phyloP scores from a whole-genome alignment of 169 alveolate species.

The Cyclospora cayetanensis region DNA sequence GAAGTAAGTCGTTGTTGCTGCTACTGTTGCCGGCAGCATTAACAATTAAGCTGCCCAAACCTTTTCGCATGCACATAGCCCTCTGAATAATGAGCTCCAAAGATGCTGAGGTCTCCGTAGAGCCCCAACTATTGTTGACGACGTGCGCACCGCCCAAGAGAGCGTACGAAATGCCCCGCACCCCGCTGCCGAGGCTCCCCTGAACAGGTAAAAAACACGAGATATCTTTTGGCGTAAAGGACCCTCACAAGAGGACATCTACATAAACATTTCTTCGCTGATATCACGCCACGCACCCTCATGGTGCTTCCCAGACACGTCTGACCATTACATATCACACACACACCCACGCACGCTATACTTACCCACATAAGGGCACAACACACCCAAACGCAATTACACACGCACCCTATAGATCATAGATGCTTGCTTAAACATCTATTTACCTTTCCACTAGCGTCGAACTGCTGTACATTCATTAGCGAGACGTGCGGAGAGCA shows the following conservation, averaged over 20 bases:
- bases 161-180: slow-evolving; percentile 76
- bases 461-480: slow-evolving; percentile 4
- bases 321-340: background rate
- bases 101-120: slow-evolving; percentile 57
- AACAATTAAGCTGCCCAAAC: slow-evolving; percentile 75
- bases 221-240: background rate
- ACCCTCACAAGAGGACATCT: background rate
- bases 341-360: too few relatives aligned
- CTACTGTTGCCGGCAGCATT: slow-evolving; percentile 81
- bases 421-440: background rate
- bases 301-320: background rate
- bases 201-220: background rate
- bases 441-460: slow-evolving; percentile 42
- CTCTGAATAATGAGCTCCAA: slow-evolving; percentile 71
- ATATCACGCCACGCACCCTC: background rate
- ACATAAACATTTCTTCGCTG: background rate
- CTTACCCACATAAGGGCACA: too few relatives aligned
- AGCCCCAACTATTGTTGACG: slow-evolving; percentile 80
- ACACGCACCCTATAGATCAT: background rate
- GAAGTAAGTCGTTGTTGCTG: slow-evolving; percentile 75
- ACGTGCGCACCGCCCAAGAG: slow-evolving; percentile 69
- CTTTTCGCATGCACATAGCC: slow-evolving; percentile 67
- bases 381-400: too few relatives aligned
- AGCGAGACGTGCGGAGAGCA: slow-evolving; percentile 72
- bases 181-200: slow-evolving; percentile 74